Percentiles rank a stretch among this genome's conserved stretches.
Evolutionary conservation across 176 grass and related monocot genomes (phyloP).

Genomic region (Triticum dicoccoides): DNA sequence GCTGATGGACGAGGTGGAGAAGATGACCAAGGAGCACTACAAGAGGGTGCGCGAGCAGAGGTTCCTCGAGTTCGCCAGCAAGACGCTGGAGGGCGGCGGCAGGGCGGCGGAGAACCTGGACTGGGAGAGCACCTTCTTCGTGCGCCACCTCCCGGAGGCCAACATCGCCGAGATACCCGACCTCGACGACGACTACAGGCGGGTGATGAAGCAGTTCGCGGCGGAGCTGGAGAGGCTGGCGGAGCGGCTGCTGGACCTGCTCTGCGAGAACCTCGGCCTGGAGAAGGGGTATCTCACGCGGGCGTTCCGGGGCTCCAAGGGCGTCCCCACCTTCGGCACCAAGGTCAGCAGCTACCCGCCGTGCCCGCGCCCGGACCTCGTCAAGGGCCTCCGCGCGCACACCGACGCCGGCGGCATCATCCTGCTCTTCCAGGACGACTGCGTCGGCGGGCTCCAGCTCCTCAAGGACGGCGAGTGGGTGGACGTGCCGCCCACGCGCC

Average conservation of each 20-base stretch:
- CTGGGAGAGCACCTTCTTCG: slow-evolving; percentile 80
- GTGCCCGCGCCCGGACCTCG: slow-evolving; percentile 75
- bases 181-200: slow-evolving; percentile 58
- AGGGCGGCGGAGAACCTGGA: slow-evolving; percentile 53
- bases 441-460: slow-evolving; percentile 66
- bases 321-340: slow-evolving; percentile 70
- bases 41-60: slow-evolving; percentile 50
- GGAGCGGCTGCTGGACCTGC: slow-evolving; percentile 61
- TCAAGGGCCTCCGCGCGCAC: slow-evolving; percentile 78
- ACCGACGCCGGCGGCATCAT: slow-evolving; percentile 93
- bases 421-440: slow-evolving; percentile 80
- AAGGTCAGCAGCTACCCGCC: slow-evolving; percentile 94
- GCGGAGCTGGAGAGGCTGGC: slow-evolving; percentile 62
- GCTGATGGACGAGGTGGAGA: slow-evolving; percentile 88
- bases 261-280: slow-evolving; percentile 71
- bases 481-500: slow-evolving; percentile 58
- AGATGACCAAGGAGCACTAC: slow-evolving; percentile 86
- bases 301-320: slow-evolving; percentile 40
- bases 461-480: slow-evolving; percentile 76
- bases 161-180: slow-evolving; percentile 53
- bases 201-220: slow-evolving; percentile 63
- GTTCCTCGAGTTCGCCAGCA: slow-evolving; percentile 80
- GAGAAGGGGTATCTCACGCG: slow-evolving; percentile 52
- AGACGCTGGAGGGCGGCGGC: slow-evolving; percentile 29
- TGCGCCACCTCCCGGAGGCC: slow-evolving; percentile 72